Evolutionary conservation across 148 eudicot genomes (phyloP).

Genomic region (Diospyros kaki): DNA sequence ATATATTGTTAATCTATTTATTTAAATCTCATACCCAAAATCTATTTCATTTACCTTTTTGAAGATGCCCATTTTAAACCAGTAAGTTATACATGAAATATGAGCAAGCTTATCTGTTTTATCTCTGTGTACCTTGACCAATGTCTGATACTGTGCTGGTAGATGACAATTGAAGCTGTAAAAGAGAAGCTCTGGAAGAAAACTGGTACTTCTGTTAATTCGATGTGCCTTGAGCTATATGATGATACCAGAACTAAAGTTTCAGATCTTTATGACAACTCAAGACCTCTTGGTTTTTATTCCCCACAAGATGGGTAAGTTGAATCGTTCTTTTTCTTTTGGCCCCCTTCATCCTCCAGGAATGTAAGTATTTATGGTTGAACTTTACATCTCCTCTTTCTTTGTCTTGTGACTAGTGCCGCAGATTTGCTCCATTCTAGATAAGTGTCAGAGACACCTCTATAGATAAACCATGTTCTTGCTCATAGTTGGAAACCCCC

Average conservation of each 20-base stretch:
- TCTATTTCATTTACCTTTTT: background rate
- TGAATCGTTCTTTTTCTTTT: background rate
- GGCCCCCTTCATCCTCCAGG: background rate
- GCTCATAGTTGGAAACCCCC: too few relatives aligned
- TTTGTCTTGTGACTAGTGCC: too few relatives aligned
- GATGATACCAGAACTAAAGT: slow-evolving; percentile 68
- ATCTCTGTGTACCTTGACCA: background rate
- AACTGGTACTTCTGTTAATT: slow-evolving; percentile 79
- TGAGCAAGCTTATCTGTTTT: background rate
- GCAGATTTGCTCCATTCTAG: too few relatives aligned
- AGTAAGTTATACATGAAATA: background rate
- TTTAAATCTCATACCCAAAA: background rate
- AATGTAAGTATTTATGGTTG: too few relatives aligned
- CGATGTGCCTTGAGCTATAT: slow-evolving; percentile 84
- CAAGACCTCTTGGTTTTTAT: slow-evolving; percentile 70
- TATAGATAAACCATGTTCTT: too few relatives aligned
- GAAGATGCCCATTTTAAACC: background rate
- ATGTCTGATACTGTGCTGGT: slow-evolving; percentile 7
- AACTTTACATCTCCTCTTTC: too few relatives aligned
- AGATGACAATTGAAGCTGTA: slow-evolving; percentile 84
- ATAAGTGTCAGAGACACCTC: too few relatives aligned
- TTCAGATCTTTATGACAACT: slow-evolving; percentile 51
- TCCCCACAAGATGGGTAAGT: slow-evolving; percentile 85
- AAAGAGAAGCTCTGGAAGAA: slow-evolving; percentile 96
- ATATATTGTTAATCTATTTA: background rate